phyloP scores from a whole-genome alignment of 257 asterid species.

The Catharanthus roseus region DNA sequence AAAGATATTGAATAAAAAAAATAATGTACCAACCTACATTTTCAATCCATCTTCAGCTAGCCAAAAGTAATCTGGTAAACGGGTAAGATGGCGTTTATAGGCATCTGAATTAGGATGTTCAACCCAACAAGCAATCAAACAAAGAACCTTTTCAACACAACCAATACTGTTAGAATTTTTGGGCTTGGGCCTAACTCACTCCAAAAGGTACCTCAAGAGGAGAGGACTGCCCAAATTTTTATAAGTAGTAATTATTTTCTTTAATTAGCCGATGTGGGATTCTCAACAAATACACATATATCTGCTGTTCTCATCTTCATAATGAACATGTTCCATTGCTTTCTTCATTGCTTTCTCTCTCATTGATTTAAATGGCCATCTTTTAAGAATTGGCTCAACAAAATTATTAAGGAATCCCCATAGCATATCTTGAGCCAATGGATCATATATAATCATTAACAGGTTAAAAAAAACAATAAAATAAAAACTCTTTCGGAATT shows the following conservation, averaged over 20 bases:
- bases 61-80: slow-evolving; percentile 56
- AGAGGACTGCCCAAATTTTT: no score
- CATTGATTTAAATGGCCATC: slow-evolving; percentile 47
- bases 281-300: slow-evolving; percentile 46
- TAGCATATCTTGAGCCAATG: slow-evolving; percentile 39
- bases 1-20: neutral
- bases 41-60: slow-evolving; percentile 72
- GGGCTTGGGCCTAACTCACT: no score
- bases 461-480: no score
- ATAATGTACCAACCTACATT: slow-evolving; percentile 36
- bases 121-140: slow-evolving; percentile 61
- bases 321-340: slow-evolving; percentile 46
- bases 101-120: slow-evolving; percentile 55
- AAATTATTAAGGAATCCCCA: slow-evolving; percentile 47
- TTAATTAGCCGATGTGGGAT: no score
- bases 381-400: slow-evolving; percentile 36
- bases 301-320: slow-evolving; percentile 46
- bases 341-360: slow-evolving; percentile 37
- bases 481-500: no score
- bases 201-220: no score
- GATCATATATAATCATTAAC: no score
- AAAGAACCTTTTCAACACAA: slow-evolving; percentile 44
- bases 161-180: no score
- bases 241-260: no score
- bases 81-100: slow-evolving; percentile 42